Conservation (phyloP, 75 land plant genomes). For the Pseudotsuga menziesii region DNA sequence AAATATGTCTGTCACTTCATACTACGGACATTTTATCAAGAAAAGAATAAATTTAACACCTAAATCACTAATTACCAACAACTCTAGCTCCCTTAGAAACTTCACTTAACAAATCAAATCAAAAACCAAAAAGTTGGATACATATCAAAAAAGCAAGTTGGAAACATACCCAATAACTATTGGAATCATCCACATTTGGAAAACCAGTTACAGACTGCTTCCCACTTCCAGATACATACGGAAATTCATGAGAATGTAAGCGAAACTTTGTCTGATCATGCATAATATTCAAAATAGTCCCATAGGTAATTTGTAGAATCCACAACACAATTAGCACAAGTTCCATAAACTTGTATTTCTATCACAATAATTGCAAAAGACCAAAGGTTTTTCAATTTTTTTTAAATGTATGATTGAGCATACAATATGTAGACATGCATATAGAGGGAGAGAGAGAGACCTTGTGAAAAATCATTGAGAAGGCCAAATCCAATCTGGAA, state of each 20-base stretch:
- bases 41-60: not conserved
- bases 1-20: no score
- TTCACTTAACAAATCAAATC: not conserved
- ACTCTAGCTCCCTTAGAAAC: not conserved
- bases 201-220: slow-evolving; percentile 96
- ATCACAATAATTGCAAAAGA: no score
- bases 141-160: not conserved
- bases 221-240: slow-evolving; percentile 97
- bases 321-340: no score
- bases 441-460: no score
- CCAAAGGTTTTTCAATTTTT: no score
- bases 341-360: no score
- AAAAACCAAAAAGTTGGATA: not conserved
- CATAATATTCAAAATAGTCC: slow-evolving; percentile 77
- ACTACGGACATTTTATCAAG: no score
- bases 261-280: slow-evolving; percentile 85
- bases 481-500: no score
- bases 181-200: slow-evolving; percentile 80
- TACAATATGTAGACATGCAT: no score
- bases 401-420: no score
- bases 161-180: slow-evolving; percentile 87
- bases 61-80: not conserved
- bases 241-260: slow-evolving; percentile 96
- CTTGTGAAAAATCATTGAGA: no score
- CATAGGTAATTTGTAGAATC: slow-evolving; percentile 74